These are phyloP conservation scores for Rhizophagus sp. DNA, from an alignment of 192 early-diverging fungal genomes.

Conservation along the genomic window DNA sequence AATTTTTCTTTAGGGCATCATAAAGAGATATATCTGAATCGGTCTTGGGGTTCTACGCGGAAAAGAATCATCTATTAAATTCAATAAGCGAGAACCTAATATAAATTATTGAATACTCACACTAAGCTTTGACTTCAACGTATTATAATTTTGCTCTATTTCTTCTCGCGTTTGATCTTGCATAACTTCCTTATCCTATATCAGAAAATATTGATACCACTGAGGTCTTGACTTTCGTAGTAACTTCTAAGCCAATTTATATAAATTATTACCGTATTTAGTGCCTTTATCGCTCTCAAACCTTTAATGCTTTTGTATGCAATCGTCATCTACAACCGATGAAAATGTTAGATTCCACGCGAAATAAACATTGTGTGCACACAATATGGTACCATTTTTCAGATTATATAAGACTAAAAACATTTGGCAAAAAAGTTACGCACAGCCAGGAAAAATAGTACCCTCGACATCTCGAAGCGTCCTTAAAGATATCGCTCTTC, in stretches of 20 bases:
- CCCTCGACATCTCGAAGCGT: conserved; percentile 7
- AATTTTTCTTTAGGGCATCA: background rate
- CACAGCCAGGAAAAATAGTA: conserved; percentile 35
- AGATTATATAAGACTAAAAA: background rate
- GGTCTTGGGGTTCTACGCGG: background rate
- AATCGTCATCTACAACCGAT: no score
- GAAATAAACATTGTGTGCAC: conserved; percentile 2
- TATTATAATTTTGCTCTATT: conserved; percentile 17
- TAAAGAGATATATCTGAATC: background rate
- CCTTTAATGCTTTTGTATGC: no score
- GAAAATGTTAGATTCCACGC: background rate
- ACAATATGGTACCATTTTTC: conserved; percentile 18
- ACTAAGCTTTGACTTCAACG: conserved; percentile 5
- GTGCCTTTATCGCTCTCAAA: background rate
- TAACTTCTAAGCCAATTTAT: background rate
- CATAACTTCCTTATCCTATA: background rate
- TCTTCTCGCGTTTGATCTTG: background rate
- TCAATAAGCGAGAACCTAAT: background rate
- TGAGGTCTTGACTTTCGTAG: conserved; percentile 53
- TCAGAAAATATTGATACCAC: background rate
- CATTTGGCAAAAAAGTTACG: conserved; percentile 6
- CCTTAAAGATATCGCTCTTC: conserved; percentile 47
- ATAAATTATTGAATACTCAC: background rate
- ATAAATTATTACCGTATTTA: conserved; percentile 18
- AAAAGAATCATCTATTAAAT: background rate